phyloP scores from a whole-genome alignment of 305 asterid genomes.

The Euphrasia arctica region DNA sequence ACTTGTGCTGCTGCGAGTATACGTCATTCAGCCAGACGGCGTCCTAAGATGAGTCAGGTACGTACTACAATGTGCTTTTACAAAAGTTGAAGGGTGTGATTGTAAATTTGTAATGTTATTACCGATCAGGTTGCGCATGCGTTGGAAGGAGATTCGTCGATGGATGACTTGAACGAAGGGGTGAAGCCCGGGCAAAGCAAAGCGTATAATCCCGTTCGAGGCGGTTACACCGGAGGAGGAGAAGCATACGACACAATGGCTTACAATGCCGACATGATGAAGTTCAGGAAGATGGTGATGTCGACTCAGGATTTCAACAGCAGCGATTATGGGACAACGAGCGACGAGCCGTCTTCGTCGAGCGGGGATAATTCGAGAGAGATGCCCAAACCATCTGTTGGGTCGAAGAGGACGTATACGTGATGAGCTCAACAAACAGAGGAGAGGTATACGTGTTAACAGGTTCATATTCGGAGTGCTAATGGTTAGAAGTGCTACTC shows the following conservation, averaged over 20 bases:
- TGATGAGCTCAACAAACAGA: neutral
- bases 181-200: conserved; percentile 37
- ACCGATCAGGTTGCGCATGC: conserved; percentile 39
- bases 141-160: conserved; percentile 40
- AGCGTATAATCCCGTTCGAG: conserved; percentile 24
- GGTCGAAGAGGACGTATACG: neutral
- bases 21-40: conserved; percentile 59
- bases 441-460: neutral
- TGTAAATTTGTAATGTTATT: too few species aligned
- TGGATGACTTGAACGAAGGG: conserved; percentile 46
- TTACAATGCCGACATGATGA: conserved; percentile 45
- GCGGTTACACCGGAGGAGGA: neutral
- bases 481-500: neutral
- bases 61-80: neutral
- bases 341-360: conserved; percentile 44
- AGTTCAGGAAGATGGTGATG: conserved; percentile 47
- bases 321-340: conserved; percentile 36
- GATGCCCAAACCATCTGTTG: neutral
- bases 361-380: conserved; percentile 26
- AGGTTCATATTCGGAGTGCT: neutral
- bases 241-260: conserved; percentile 37
- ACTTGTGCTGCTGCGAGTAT: conserved; percentile 55
- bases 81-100: too few species aligned
- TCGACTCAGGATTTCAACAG: conserved; percentile 32
- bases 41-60: conserved; percentile 68